Conservation (phyloP, 768 basidiomycete genomes). For the Tylopilus sp. region DNA sequence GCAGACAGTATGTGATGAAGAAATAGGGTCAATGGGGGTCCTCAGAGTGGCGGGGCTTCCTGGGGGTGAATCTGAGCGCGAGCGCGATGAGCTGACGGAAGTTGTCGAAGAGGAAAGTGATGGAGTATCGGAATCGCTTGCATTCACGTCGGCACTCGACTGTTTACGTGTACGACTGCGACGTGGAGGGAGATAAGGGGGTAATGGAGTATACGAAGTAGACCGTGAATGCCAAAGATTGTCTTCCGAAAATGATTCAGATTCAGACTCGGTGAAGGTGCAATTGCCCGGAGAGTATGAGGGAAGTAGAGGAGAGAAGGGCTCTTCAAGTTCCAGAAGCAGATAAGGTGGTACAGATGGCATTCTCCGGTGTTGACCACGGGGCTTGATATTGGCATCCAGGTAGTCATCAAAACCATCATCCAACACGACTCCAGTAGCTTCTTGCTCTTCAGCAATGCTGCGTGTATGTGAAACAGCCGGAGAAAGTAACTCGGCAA, state of each 20-base stretch:
- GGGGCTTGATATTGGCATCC: slow-evolving; percentile 23
- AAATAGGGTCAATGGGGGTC: slow-evolving; percentile 32
- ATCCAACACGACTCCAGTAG: slow-evolving; percentile 21
- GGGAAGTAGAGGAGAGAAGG: slow-evolving; percentile 24
- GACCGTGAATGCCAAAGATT: slow-evolving; percentile 22
- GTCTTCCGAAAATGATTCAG: slow-evolving; percentile 30
- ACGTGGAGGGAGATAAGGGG: slow-evolving; percentile 34
- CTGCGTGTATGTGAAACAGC: slow-evolving; percentile 24
- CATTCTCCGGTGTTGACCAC: slow-evolving; percentile 7
- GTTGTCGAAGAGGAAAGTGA: slow-evolving; percentile 42
- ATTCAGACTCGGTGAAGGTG: slow-evolving; percentile 32
- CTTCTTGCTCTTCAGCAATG: slow-evolving; percentile 27
- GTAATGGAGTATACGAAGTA: slow-evolving; percentile 16
- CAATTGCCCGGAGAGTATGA: slow-evolving; percentile 11
- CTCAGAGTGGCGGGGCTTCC: slow-evolving; percentile 31
- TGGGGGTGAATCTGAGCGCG: slow-evolving; percentile 32
- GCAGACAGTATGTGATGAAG: slow-evolving; percentile 26
- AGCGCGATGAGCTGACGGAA: slow-evolving; percentile 38
- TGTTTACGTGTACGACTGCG: slow-evolving; percentile 28
- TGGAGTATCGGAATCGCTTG: slow-evolving; percentile 45
- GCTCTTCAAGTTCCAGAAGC: slow-evolving; percentile 32
- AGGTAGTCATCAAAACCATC: slow-evolving; percentile 28
- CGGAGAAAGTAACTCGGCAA: slow-evolving; percentile 46
- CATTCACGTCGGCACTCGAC: slow-evolving; percentile 28
- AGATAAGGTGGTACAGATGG: slow-evolving; percentile 17